These are phyloP conservation scores for Trichocladium antarcticum DNA, from an alignment of 495 filamentous ascomycete species.

Conservation along the genomic window DNA sequence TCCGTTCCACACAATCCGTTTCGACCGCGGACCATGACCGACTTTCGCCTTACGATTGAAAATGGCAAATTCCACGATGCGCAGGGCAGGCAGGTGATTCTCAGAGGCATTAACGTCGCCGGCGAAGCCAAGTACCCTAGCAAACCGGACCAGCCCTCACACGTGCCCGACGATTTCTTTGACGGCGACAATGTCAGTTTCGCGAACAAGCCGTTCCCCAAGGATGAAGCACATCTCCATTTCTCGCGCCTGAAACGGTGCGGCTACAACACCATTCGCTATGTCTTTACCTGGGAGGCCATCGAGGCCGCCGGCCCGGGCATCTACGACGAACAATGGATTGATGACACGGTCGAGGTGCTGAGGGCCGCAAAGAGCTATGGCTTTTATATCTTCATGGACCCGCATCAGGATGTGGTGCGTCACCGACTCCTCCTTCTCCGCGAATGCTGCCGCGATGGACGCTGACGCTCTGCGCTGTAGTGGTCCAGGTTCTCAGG, in stretches of 20 bases:
- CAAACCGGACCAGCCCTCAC: conserved; percentile 67
- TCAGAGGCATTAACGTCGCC: conserved; percentile 55
- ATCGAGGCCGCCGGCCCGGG: conserved; percentile 92
- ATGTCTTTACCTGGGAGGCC: conserved; percentile 98
- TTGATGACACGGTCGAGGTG: conserved; percentile 75
- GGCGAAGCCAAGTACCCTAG: conserved; percentile 60
- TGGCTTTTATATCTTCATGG: conserved; percentile 94
- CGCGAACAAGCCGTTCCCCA: conserved; percentile 68
- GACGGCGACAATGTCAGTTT: conserved; percentile 90
- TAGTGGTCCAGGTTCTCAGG: conserved; percentile 91
- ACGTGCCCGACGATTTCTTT: conserved; percentile 70
- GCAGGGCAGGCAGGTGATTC: conserved; percentile 44
- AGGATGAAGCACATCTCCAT: conserved; percentile 73
- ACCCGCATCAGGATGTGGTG: conserved; percentile 93
- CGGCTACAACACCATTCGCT: conserved; percentile 92
- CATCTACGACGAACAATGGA: conserved; percentile 89
- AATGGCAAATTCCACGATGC: conserved; percentile 63
- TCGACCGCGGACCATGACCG: conserved; percentile 29
- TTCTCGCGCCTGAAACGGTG: conserved; percentile 77
- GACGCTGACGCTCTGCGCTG: neutral
- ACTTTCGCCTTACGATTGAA: conserved; percentile 60
- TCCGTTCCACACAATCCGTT: neutral
- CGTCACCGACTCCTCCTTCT: conserved; percentile 18
- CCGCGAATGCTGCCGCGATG: neutral
- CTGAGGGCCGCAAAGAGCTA: conserved; percentile 76